Evolutionary conservation across 164 flowering plant genomes (phyloP).

Genomic region (Dillenia turbinata): DNA sequence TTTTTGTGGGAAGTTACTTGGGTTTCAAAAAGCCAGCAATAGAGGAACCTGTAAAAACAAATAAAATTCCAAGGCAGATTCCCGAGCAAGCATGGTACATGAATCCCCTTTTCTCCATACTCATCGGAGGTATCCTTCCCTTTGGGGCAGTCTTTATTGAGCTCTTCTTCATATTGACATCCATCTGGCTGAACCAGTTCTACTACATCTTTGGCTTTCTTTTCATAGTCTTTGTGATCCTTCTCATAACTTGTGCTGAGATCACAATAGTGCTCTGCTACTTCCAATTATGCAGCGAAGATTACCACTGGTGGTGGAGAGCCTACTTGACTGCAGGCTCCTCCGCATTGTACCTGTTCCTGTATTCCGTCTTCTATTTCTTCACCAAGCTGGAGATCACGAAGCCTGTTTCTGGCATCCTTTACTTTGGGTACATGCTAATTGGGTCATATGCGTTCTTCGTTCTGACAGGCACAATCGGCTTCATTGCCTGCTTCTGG

Average conservation of each 20-base stretch:
- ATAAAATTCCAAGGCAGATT: slow-evolving; percentile 53
- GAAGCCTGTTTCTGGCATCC: slow-evolving; percentile 33
- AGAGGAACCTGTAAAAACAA: slow-evolving; percentile 55
- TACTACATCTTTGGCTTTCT: slow-evolving; percentile 45
- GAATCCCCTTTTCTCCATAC: slow-evolving; percentile 47
- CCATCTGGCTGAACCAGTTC: slow-evolving; percentile 52
- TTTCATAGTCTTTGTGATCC: slow-evolving; percentile 35
- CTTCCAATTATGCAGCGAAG: slow-evolving; percentile 46
- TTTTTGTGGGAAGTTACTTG: slow-evolving; percentile 35
- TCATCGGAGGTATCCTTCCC: slow-evolving; percentile 58
- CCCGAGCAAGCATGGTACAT: slow-evolving; percentile 65
- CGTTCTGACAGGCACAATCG: slow-evolving; percentile 39
- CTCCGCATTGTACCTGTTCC: slow-evolving; percentile 40
- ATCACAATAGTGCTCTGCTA: slow-evolving; percentile 41
- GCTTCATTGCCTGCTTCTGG: slow-evolving; percentile 45
- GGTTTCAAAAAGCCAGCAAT: slow-evolving; percentile 36
- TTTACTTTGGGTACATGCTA: slow-evolving; percentile 44
- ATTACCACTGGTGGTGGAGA: slow-evolving; percentile 51
- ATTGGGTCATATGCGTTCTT: slow-evolving; percentile 42
- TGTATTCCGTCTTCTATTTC: slow-evolving; percentile 38
- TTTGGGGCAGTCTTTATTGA: slow-evolving; percentile 61
- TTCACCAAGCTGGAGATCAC: slow-evolving; percentile 40
- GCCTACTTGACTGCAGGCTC: slow-evolving; percentile 43
- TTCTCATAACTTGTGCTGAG: slow-evolving; percentile 39
- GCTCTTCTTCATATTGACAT: slow-evolving; percentile 59